These are phyloP conservation scores for Phytopythium vexans DNA, from an alignment of 352 stramenopile species.

Conservation along the genomic window DNA sequence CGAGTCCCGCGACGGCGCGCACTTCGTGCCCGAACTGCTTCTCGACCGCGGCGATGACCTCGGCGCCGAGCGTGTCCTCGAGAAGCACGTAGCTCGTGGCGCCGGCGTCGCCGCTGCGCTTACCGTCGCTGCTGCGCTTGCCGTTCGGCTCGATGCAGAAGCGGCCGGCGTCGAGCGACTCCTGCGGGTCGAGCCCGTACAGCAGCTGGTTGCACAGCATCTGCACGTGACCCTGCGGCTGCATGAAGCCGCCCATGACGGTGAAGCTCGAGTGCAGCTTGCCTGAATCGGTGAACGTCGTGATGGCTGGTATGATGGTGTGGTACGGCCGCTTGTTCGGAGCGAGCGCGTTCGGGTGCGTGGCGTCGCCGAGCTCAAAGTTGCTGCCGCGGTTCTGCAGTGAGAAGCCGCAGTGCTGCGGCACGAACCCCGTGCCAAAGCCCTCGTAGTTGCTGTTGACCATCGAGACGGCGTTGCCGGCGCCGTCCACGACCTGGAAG, in stretches of 20 bases:
- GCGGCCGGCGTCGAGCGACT: conserved; percentile 90
- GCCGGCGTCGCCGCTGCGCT: too few relatives aligned
- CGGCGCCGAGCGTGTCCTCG: conserved; percentile 73
- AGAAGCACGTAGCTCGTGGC: conserved; percentile 78
- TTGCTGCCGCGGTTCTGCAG: conserved; percentile 97
- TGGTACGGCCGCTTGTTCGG: conserved; percentile 95
- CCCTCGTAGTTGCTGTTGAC: conserved; percentile 98
- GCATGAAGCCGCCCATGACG: conserved; percentile 94
- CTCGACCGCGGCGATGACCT: conserved; percentile 70
- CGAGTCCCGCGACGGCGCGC: conserved; percentile 18
- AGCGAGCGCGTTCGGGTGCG: conserved; percentile 92
- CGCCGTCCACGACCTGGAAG: conserved; percentile 95
- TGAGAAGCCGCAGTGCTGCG: conserved; percentile 92
- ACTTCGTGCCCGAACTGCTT: conserved; percentile 73
- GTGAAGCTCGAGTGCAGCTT: conserved; percentile 92
- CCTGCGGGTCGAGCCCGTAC: conserved; percentile 81
- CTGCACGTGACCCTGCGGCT: conserved; percentile 96
- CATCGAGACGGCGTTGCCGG: conserved; percentile 96
- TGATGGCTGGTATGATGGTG: conserved; percentile 97
- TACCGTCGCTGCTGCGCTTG: conserved; percentile 36
- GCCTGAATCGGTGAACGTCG: conserved; percentile 82
- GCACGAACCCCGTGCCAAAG: conserved; percentile 96
- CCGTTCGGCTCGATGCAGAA: conserved; percentile 89
- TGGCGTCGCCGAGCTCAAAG: conserved; percentile 81
- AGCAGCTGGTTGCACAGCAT: conserved; percentile 90